Conservation (phyloP, 805 yeast species). For the Debaryomyces tyrocola region DNA sequence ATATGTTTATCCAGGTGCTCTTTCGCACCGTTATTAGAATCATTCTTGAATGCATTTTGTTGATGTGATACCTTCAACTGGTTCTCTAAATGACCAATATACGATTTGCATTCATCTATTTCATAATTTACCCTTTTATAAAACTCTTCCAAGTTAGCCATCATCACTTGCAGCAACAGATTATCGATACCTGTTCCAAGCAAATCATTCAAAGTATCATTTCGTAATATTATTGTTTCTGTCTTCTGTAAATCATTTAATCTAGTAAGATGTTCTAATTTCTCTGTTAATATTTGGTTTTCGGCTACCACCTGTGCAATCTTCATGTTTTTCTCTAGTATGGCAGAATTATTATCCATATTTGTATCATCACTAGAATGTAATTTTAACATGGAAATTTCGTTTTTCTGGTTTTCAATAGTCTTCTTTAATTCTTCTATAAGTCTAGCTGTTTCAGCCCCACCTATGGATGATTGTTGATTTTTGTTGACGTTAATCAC, state of each 20-base stretch:
- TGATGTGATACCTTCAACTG: conserved; percentile 37
- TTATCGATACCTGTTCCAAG: conserved; percentile 44
- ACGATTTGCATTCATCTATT: conserved; percentile 59
- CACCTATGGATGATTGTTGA: conserved; percentile 36
- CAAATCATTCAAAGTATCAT: conserved; percentile 60
- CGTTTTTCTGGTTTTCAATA: conserved; percentile 59
- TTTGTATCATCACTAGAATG: background rate
- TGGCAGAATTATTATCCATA: background rate
- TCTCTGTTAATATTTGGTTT: conserved; percentile 61
- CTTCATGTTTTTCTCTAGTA: conserved; percentile 9
- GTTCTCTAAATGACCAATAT: conserved; percentile 58
- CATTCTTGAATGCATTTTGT: background rate
- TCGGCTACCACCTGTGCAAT: conserved; percentile 52
- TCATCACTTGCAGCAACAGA: conserved; percentile 38
- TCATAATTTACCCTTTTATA: conserved; percentile 49
- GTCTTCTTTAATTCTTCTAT: conserved; percentile 59
- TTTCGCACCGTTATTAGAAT: background rate
- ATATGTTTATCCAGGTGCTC: conserved; percentile 10
- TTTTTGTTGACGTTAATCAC: conserved; percentile 63
- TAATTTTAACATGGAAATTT: conserved; percentile 42
- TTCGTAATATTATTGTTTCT: conserved; percentile 55
- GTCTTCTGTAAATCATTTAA: conserved; percentile 60
- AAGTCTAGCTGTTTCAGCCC: conserved; percentile 38
- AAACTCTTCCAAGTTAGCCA: conserved; percentile 50
- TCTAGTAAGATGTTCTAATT: conserved; percentile 67